A percentile compares a stretch with the other conserved stretches of the same genome.
Conservation (phyloP, 2,329 filamentous ascomycete species). For the Apiospora aurea region DNA sequence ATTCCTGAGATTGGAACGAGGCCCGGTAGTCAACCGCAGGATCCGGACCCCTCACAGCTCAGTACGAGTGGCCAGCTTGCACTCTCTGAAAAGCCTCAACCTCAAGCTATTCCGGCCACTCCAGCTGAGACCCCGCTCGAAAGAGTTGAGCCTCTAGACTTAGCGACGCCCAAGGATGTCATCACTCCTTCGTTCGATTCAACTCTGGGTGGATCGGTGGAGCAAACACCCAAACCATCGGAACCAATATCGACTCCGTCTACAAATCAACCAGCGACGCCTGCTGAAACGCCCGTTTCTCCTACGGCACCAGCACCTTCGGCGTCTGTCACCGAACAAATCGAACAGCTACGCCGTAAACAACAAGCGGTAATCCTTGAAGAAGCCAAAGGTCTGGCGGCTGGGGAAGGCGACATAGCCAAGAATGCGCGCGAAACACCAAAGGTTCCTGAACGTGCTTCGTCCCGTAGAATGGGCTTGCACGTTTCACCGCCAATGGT, state of each 20-base stretch:
- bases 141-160: conserved; percentile 57
- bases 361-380: conserved; percentile 48
- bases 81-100: conserved; percentile 29
- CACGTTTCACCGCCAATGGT: conserved; percentile 60
- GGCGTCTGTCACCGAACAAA: conserved; percentile 41
- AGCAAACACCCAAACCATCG: conserved; percentile 31
- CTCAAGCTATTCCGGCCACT: conserved; percentile 36
- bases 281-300: conserved; percentile 30
- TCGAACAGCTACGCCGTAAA: conserved; percentile 56
- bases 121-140: conserved; percentile 49
- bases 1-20: conserved; percentile 34
- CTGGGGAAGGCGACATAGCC: conserved; percentile 33
- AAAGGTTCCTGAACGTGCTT: conserved; percentile 43
- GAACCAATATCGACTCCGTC: conserved; percentile 28
- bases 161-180: conserved; percentile 51
- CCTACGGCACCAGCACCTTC: conserved; percentile 27
- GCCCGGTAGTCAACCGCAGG: conserved; percentile 32
- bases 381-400: conserved; percentile 33
- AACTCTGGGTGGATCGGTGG: conserved; percentile 29
- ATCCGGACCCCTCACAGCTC: conserved; percentile 32
- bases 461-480: conserved; percentile 54
- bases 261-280: conserved; percentile 25
- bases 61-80: conserved; percentile 30
- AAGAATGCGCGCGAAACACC: conserved; percentile 30
- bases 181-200: conserved; percentile 28